Conservation (phyloP, 2,329 filamentous ascomycete genomes). For the Blumeriella jaapii region DNA sequence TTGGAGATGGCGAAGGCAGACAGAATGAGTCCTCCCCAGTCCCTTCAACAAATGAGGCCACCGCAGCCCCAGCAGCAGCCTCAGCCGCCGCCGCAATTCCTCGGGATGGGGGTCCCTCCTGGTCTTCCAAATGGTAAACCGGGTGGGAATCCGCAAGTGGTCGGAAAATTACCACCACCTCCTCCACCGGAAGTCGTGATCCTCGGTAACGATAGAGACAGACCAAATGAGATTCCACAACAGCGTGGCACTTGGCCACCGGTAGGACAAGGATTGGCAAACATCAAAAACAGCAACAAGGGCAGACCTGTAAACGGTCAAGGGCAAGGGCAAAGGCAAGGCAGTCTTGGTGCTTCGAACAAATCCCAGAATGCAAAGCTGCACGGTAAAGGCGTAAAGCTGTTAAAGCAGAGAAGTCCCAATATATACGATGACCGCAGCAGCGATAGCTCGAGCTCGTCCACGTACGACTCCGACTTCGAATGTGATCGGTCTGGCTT, state of each 20-base stretch:
- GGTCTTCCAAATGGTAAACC: neutral
- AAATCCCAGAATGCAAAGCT: no score
- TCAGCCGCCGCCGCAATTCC: slow-evolving; percentile 1
- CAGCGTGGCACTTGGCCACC: no score
- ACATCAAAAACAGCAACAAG: neutral
- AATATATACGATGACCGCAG: slow-evolving; percentile 1
- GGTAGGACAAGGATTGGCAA: no score
- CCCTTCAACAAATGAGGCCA: slow-evolving; percentile 6
- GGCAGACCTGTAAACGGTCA: neutral
- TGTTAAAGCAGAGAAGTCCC: no score
- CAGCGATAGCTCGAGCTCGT: neutral
- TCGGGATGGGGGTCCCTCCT: slow-evolving; percentile 1
- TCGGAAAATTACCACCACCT: neutral
- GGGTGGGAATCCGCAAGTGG: slow-evolving; percentile 1
- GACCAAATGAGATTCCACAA: no score
- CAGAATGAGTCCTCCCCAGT: slow-evolving; percentile 7
- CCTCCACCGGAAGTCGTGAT: neutral
- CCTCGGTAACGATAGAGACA: no score
- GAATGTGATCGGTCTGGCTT: slow-evolving; percentile 2
- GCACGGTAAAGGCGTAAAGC: no score
- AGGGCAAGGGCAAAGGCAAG: neutral
- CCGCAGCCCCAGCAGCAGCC: slow-evolving; percentile 8
- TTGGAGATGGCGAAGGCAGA: slow-evolving; percentile 15
- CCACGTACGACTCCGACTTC: slow-evolving; percentile 2
- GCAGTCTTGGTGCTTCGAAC: no score